These are phyloP conservation scores for Strobilomyces dryophilus DNA, from an alignment of 768 basidiomycete species.

Conservation along the genomic window DNA sequence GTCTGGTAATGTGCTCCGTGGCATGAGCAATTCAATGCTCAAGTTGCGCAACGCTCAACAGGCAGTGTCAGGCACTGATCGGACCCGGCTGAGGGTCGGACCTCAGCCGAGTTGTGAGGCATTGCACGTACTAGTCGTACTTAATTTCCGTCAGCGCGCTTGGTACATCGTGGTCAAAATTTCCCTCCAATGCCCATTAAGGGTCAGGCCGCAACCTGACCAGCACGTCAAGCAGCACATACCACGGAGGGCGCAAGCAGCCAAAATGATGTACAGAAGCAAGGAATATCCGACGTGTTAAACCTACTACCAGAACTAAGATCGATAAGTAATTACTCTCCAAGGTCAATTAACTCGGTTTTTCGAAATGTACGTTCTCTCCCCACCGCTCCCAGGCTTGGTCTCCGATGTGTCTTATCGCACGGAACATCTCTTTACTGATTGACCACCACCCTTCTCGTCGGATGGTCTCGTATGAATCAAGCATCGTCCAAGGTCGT, in stretches of 20 bases:
- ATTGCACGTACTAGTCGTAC: not conserved
- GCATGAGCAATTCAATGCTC: too few relatives aligned
- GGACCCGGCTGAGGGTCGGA: not conserved
- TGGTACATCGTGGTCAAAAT: not conserved
- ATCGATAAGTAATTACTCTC: slow-evolving; percentile 18
- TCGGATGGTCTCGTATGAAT: slow-evolving; percentile 36
- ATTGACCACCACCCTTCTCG: slow-evolving; percentile 40
- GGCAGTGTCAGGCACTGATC: not conserved
- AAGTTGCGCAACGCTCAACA: too few relatives aligned
- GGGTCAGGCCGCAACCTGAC: not conserved
- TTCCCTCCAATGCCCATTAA: not conserved
- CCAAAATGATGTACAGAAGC: slow-evolving; percentile 12
- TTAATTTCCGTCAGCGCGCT: not conserved
- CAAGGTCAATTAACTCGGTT: slow-evolving; percentile 23
- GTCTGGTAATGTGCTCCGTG: too few relatives aligned
- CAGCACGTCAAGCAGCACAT: not conserved
- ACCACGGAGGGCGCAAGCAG: not conserved
- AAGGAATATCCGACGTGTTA: slow-evolving; percentile 9
- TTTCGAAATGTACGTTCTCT: slow-evolving; percentile 25
- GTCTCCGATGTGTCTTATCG: slow-evolving; percentile 35
- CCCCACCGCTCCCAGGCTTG: slow-evolving; percentile 45
- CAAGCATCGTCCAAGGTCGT: slow-evolving; percentile 36
- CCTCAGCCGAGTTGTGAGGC: too few relatives aligned
- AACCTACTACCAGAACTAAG: slow-evolving; percentile 13
- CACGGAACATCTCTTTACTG: slow-evolving; percentile 36